Percentiles rank a stretch among this genome's conserved stretches.
Evolutionary conservation across 116 monocot genomes (phyloP).

Genomic region (Zostera marina): DNA sequence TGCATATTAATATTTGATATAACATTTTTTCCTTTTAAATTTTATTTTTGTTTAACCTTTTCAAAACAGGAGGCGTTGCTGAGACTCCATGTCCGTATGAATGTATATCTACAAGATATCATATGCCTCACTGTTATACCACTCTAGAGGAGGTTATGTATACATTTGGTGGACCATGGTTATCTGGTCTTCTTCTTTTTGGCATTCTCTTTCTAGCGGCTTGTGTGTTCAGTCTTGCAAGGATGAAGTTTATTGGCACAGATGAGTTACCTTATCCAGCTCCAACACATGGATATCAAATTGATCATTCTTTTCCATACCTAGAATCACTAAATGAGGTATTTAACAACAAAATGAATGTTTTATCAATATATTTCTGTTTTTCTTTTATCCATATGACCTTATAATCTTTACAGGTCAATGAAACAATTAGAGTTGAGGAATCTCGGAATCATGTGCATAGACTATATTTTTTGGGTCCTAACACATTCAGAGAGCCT

Average conservation of each 20-base stretch:
- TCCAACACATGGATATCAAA: slow-evolving; percentile 87
- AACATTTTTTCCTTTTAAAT: too few species aligned
- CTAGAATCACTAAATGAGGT: slow-evolving; percentile 97
- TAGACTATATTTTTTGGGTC: slow-evolving; percentile 94
- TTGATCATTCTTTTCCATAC: slow-evolving; percentile 94
- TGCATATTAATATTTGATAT: too few species aligned
- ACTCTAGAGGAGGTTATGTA: slow-evolving; percentile 82
- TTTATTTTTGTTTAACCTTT: slow-evolving; percentile 14
- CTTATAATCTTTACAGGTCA: too few species aligned
- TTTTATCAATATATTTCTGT: too few species aligned
- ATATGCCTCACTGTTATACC: slow-evolving; percentile 91
- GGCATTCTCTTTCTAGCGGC: slow-evolving; percentile 51
- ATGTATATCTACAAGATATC: slow-evolving; percentile 86
- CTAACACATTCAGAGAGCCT: slow-evolving; percentile 94
- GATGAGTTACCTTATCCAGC: slow-evolving; percentile 89
- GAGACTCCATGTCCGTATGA: slow-evolving; percentile 67
- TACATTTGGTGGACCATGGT: slow-evolving; percentile 87
- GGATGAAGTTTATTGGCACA: slow-evolving; percentile 62
- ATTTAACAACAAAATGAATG: not conserved
- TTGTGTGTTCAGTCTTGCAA: slow-evolving; percentile 50
- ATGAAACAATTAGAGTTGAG: slow-evolving; percentile 31
- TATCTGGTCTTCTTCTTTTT: slow-evolving; percentile 51
- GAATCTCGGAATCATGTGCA: slow-evolving; percentile 94
- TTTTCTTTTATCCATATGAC: too few species aligned
- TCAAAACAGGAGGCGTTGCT: slow-evolving; percentile 60